Evolutionary conservation across 108 stramenopile genomes (phyloP).

Genomic region (Cyclotella baltica): DNA sequence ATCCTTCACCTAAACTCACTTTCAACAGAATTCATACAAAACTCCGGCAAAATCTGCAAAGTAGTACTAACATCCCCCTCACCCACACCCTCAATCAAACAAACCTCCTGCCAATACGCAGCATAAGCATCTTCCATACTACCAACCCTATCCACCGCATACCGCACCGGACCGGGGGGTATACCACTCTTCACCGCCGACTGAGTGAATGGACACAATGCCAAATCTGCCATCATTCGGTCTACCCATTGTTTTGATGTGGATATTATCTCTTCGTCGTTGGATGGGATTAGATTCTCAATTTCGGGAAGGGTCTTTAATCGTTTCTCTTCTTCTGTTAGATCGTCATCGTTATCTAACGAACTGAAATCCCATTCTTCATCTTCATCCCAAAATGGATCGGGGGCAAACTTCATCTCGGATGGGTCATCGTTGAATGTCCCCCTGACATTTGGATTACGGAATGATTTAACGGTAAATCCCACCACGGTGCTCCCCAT

Average conservation of each 20-base stretch:
- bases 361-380: slow-evolving; percentile 81
- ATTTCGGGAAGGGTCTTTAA: slow-evolving; percentile 61
- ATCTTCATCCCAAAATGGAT: slow-evolving; percentile 91
- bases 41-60: slow-evolving; percentile 87
- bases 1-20: too few relatives aligned
- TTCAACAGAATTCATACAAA: slow-evolving; percentile 89
- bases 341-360: slow-evolving; percentile 61
- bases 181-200: slow-evolving; percentile 84
- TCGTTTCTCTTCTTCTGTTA: slow-evolving; percentile 12
- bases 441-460: slow-evolving; percentile 60
- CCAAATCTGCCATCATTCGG: slow-evolving; percentile 91
- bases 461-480: slow-evolving; percentile 78
- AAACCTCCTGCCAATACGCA: slow-evolving; percentile 92
- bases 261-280: slow-evolving; percentile 70
- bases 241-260: slow-evolving; percentile 77
- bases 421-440: slow-evolving; percentile 26
- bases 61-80: slow-evolving; percentile 87
- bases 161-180: slow-evolving; percentile 90
- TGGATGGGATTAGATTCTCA: slow-evolving; percentile 65
- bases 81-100: slow-evolving; percentile 64
- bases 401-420: slow-evolving; percentile 75
- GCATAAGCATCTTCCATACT: slow-evolving; percentile 91
- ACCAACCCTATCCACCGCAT: slow-evolving; percentile 75
- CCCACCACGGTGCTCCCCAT: slow-evolving; percentile 48
- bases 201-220: slow-evolving; percentile 94